phyloP scores from a whole-genome alignment of 2,329 filamentous ascomycete species.

The Juglanconis sp. region DNA sequence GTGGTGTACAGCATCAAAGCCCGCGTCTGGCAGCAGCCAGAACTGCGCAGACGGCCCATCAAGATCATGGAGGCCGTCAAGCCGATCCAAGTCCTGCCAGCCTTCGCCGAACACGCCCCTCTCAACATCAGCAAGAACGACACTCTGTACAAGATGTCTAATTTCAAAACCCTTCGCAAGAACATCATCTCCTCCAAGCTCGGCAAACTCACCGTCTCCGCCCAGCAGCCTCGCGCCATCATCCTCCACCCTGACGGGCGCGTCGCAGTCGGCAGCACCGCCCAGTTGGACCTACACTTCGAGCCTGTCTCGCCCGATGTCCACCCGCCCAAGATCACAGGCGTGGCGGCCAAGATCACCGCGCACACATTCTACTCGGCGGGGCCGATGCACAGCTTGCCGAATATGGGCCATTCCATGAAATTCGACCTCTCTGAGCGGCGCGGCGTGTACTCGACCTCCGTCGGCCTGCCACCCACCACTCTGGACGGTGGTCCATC shows the following conservation, averaged over 20 bases:
- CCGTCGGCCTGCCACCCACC: conserved; percentile 37
- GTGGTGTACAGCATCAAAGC: conserved; percentile 53
- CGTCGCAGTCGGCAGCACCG: conserved; percentile 38
- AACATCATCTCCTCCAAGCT: conserved; percentile 50
- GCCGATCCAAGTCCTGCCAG: conserved; percentile 52
- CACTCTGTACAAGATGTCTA: conserved; percentile 46
- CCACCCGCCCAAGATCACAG: conserved; percentile 45
- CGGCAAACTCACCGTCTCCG: conserved; percentile 45
- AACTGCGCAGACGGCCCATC: conserved; percentile 17
- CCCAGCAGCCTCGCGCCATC: conserved; percentile 44
- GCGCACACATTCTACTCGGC: conserved; percentile 52
- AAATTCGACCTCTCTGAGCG: conserved; percentile 36
- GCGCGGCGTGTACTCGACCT: conserved; percentile 44
- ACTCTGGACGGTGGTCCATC: conserved; percentile 29
- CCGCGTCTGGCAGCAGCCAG: conserved; percentile 35
- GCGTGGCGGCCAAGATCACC: conserved; percentile 47
- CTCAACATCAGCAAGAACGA: conserved; percentile 47
- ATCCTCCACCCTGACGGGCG: conserved; percentile 50
- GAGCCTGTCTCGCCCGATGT: conserved; percentile 40
- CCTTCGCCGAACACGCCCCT: conserved; percentile 47
- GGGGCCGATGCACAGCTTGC: conserved; percentile 42
- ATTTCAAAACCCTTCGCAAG: conserved; percentile 51
- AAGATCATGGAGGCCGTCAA: conserved; percentile 40
- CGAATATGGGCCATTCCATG: conserved; percentile 47
- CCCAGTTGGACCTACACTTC: conserved; percentile 46